phyloP scores from a whole-genome alignment of 148 eudicot species.

The Agrostemma githago region DNA sequence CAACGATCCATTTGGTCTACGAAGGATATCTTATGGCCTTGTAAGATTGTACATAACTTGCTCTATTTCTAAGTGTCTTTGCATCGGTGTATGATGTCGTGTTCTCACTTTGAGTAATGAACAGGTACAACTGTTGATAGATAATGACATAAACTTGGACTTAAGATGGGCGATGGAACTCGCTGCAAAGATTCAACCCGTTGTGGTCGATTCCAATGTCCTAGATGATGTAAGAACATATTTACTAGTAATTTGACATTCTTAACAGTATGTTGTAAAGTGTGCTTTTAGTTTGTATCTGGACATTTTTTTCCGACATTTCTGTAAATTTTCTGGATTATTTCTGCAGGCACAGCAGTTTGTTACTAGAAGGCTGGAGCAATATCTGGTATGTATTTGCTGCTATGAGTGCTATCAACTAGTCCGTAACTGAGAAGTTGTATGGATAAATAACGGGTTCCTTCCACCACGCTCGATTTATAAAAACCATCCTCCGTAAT shows the following conservation, averaged over 20 bases:
- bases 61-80: constrained; percentile 8
- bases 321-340: constrained; percentile 7
- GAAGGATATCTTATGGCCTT: constrained; percentile 92
- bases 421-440: background rate
- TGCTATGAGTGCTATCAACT: background rate
- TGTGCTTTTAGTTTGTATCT: background rate
- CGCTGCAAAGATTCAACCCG: constrained; percentile 86
- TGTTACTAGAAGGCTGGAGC: constrained; percentile 90
- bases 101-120: background rate
- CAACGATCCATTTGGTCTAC: constrained; percentile 90
- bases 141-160: constrained; percentile 64
- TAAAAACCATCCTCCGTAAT: background rate
- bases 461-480: background rate
- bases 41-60: constrained; percentile 37
- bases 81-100: constrained; percentile 16
- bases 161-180: constrained; percentile 65
- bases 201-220: constrained; percentile 47
- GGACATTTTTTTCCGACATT: background rate
- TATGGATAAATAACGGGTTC: background rate
- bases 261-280: background rate
- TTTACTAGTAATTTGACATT: background rate
- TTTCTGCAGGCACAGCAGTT: constrained; percentile 77
- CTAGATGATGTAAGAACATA: constrained; percentile 64
- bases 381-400: constrained; percentile 63
- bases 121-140: constrained; percentile 93